Conservation (phyloP, 164 flowering plant species). For the Sedum album region DNA sequence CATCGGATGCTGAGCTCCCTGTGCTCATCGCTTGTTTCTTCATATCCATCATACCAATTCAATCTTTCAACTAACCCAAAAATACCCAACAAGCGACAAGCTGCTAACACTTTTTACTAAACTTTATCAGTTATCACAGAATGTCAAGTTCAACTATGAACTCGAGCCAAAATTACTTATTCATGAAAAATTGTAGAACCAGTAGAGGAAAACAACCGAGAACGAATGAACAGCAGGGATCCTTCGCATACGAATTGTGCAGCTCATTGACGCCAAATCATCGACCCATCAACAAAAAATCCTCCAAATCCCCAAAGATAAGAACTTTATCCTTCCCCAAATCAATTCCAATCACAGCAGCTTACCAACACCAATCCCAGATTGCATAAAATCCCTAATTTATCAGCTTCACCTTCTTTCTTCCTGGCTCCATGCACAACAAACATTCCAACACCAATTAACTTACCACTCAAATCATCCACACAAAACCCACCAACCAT, state of each 20-base stretch:
- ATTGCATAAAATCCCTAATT: not conserved
- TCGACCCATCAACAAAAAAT: not conserved
- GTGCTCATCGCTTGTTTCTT: slow-evolving; percentile 4
- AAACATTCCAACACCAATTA: not conserved
- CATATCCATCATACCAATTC: slow-evolving; percentile 16
- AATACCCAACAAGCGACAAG: not conserved
- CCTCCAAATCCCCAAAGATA: not conserved
- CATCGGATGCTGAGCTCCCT: slow-evolving; percentile 6
- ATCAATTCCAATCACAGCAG: not conserved
- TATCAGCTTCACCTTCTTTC: not conserved
- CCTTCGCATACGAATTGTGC: slow-evolving; percentile 8
- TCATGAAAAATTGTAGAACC: slow-evolving; percentile 8
- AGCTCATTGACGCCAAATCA: slow-evolving; percentile 5
- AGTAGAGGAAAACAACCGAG: slow-evolving; percentile 10
- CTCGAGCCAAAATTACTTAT: not conserved
- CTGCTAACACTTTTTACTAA: not conserved
- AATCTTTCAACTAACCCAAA: not conserved
- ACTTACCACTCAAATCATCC: not conserved
- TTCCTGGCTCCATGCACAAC: too few relatives aligned
- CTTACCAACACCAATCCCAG: not conserved
- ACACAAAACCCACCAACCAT: not conserved
- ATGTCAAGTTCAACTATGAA: not conserved
- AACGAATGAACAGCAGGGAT: slow-evolving; percentile 8
- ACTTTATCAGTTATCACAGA: not conserved
- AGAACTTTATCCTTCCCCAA: not conserved